phyloP scores from a whole-genome alignment of 176 grass and related monocot genomes.

The Paspalum vaginatum region DNA sequence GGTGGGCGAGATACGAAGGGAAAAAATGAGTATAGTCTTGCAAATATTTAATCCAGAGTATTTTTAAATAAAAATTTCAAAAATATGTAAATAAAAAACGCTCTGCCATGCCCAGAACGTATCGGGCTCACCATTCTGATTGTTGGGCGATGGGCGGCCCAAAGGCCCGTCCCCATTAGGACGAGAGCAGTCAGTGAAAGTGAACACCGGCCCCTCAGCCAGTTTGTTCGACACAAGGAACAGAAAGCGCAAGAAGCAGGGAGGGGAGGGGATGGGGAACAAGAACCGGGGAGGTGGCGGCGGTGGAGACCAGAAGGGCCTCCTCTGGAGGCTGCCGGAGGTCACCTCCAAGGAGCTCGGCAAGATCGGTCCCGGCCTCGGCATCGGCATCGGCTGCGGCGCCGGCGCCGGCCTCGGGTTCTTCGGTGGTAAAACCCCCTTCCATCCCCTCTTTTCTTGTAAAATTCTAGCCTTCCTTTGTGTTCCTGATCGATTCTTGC shows the following conservation, averaged over 20 bases:
- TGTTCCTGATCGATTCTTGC: background rate
- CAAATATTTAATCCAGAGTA: no score
- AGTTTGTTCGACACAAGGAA: no score
- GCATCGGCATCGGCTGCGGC: constrained; percentile 79
- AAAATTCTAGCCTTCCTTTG: background rate
- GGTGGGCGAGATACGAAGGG: no score
- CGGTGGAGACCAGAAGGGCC: constrained; percentile 29
- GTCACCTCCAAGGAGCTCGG: constrained; percentile 65
- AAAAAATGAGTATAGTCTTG: no score
- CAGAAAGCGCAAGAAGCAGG: background rate
- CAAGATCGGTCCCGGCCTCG: constrained; percentile 73
- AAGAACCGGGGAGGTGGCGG: constrained; percentile 1
- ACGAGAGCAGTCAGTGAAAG: no score
- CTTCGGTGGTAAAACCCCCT: constrained; percentile 57
- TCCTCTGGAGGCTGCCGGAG: constrained; percentile 71
- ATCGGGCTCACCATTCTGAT: no score
- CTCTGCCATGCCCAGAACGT: no score
- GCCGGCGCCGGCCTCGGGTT: constrained; percentile 67
- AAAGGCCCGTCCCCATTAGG: no score
- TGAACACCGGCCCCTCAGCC: no score
- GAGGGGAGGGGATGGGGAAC: constrained; percentile 14
- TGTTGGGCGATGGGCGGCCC: no score
- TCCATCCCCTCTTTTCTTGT: background rate
- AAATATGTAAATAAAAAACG: no score
- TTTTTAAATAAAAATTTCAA: no score